Base-by-base conservation (phyloP, 805 yeast species). In the Hermanozyma aechmeae region DNA sequence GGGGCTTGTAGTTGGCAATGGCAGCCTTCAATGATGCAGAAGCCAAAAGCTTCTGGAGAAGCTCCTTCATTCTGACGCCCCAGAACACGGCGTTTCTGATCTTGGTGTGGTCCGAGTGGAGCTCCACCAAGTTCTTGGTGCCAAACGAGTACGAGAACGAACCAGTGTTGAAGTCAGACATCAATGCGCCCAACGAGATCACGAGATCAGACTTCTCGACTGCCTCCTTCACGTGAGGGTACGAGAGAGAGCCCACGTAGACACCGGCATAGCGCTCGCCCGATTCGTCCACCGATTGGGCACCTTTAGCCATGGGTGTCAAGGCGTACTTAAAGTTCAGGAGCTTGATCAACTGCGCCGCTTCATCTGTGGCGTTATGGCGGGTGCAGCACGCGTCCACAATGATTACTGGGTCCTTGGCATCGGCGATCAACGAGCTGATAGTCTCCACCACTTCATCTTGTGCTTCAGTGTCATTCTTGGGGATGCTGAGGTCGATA, bases 101-200 rank as follows among this genome's bases (percentile, higher is more conserved):
- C 61, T 77, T 77, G 51, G 76, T 73, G 63, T 74, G 67, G 59
- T 79, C 81, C 13, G 86, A 77, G 60, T 79, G 87, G 71, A 79
- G 76, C 61, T 79, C 87, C 40, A 79, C 72, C 47, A 79, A 71
- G 61, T 79, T 78, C 56, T 71, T 74, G 45, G 87, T 79, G 56
- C 73, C 69, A 65, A 77, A 77, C 33, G 78, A 69, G 61, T 79
- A 79, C 21, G 85, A 74, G 66, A 79, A 79, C 13, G 93, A 79
- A 51, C 94, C 94, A 28, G 95, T 83, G 70, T 83, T 83, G 74
- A 79, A 84, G 58, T 83, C 95, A 29, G 92, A 81, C 50, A 83
- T 63, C 51, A 83, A 61, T 29, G 86, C 87, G 56, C 95, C 95
- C 43, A 82, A 70, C 19, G 89, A 77, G 36, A 83, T 55, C 33